phyloP scores from a whole-genome alignment of 2,329 filamentous ascomycete species.

The Chaetomiaceae sp. region DNA sequence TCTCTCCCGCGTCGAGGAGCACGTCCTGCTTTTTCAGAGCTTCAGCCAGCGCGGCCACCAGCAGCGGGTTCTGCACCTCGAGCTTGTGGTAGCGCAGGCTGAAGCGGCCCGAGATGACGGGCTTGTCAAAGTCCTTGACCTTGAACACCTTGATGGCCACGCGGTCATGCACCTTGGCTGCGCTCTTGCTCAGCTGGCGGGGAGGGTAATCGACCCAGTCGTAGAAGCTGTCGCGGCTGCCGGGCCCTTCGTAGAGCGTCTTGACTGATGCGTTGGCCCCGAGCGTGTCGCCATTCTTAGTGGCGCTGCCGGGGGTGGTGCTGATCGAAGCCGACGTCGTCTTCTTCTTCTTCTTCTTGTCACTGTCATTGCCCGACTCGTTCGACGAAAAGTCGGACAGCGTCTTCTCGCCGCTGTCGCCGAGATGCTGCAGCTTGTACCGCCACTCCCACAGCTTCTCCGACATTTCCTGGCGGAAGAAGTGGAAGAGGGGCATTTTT shows the following conservation, averaged over 20 bases:
- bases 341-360: not conserved
- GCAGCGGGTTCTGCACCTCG: slow-evolving; percentile 39
- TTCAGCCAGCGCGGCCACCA: slow-evolving; percentile 40
- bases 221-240: slow-evolving; percentile 25
- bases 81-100: slow-evolving; percentile 39
- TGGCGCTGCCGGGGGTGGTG: not conserved
- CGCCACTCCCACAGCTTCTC: slow-evolving; percentile 27
- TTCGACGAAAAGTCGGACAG: slow-evolving; percentile 24
- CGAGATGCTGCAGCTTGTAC: slow-evolving; percentile 25
- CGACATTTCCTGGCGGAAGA: slow-evolving; percentile 8
- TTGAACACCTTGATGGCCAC: slow-evolving; percentile 45
- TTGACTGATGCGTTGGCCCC: slow-evolving; percentile 31
- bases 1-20: slow-evolving; percentile 36
- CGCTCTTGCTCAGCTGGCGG: slow-evolving; percentile 38
- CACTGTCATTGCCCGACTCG: not conserved
- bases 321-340: not conserved
- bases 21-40: slow-evolving; percentile 40
- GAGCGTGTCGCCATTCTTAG: slow-evolving; percentile 21
- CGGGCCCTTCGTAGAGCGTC: slow-evolving; percentile 38
- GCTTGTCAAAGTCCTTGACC: slow-evolving; percentile 40
- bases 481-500: not conserved
- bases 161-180: slow-evolving; percentile 34
- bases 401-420: slow-evolving; percentile 23
- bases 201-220: slow-evolving; percentile 42
- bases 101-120: slow-evolving; percentile 36